Conservation (phyloP, 2,329 filamentous ascomycete genomes). For the Fusarium domesticum region DNA sequence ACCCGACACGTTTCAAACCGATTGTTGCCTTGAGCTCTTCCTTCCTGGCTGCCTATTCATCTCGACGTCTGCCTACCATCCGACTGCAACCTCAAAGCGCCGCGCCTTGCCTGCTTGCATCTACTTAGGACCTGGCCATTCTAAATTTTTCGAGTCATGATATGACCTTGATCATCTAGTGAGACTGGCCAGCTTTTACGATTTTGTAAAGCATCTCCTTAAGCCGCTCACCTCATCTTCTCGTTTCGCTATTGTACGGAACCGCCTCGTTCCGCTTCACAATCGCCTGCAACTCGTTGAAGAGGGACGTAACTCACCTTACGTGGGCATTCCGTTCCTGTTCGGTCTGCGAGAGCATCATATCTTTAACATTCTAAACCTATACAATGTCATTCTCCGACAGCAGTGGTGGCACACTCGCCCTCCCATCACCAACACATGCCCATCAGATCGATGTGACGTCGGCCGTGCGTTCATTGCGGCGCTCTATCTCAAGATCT, state of each 20-base stretch:
- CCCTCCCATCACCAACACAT: slow-evolving; percentile 82
- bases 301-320: slow-evolving; percentile 3
- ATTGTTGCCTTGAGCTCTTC: slow-evolving; percentile 4
- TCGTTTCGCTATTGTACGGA: slow-evolving; percentile 13
- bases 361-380: slow-evolving; percentile 29
- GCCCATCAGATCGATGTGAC: slow-evolving; percentile 79
- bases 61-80: slow-evolving; percentile 5
- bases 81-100: slow-evolving; percentile 18
- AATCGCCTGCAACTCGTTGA: slow-evolving; percentile 1
- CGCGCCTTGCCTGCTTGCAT: slow-evolving; percentile 15
- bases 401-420: slow-evolving; percentile 70
- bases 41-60: slow-evolving; percentile 19
- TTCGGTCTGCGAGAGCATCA: slow-evolving; percentile 24
- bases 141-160: slow-evolving; percentile 28
- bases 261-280: slow-evolving; percentile 6
- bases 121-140: slow-evolving; percentile 15
- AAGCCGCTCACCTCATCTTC: slow-evolving; percentile 17
- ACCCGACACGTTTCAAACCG: background rate
- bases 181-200: slow-evolving; percentile 28
- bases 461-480: slow-evolving; percentile 75
- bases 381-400: slow-evolving; percentile 57
- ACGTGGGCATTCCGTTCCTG: slow-evolving; percentile 31
- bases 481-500: slow-evolving; percentile 87
- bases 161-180: slow-evolving; percentile 27
- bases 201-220: slow-evolving; percentile 25